A percentile compares a stretch with the other conserved stretches of the same genome.
Conservation (phyloP, 1,284 basidiomycete species). For the Ustilago lituana region DNA sequence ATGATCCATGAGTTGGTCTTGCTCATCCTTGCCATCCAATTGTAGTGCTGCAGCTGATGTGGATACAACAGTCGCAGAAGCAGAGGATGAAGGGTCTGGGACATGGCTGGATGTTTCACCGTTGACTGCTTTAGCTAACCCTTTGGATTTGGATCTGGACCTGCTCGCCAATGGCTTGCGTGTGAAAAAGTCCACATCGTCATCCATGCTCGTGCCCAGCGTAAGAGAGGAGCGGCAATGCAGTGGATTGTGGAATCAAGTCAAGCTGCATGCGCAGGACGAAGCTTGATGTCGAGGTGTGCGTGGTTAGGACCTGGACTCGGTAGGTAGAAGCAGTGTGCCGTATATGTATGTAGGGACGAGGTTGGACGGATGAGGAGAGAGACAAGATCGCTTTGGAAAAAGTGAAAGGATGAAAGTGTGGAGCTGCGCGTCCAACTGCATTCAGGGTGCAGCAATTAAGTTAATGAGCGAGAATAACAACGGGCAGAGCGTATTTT, state of each 20-base stretch:
- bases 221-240: background rate
- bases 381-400: slow-evolving; percentile 2
- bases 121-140: background rate
- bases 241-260: background rate
- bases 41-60: slow-evolving; percentile 1
- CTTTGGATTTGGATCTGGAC: slow-evolving; percentile 15
- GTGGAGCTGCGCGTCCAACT: slow-evolving; percentile 1
- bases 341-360: background rate
- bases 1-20: no score
- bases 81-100: background rate
- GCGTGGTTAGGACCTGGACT: no score
- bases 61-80: background rate
- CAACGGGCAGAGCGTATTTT: background rate
- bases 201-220: no score
- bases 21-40: background rate
- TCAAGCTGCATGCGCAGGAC: no score
- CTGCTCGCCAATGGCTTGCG: slow-evolving; percentile 15
- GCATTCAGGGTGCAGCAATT: slow-evolving; percentile 11
- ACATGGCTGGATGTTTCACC: background rate
- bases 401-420: background rate
- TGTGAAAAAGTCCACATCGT: slow-evolving; percentile 36
- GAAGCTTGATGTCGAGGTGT: no score
- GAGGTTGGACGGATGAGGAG: background rate
- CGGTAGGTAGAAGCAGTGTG: no score
- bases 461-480: background rate